Evolutionary conservation across 2,329 filamentous ascomycete species (phyloP).

Genomic region (Diaporthe sp.): DNA sequence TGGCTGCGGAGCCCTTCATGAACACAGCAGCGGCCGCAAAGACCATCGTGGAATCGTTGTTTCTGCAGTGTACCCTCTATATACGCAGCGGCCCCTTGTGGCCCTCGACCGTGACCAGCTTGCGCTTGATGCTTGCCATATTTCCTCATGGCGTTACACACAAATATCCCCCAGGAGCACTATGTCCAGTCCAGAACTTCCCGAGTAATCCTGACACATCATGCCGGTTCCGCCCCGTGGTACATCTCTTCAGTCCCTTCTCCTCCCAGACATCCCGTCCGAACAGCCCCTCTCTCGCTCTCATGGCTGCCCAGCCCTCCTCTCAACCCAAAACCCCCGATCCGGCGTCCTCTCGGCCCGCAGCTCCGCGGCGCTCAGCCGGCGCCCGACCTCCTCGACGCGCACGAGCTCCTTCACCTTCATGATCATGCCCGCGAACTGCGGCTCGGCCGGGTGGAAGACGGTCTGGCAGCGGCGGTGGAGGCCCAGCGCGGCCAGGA

Average conservation of each 20-base stretch:
- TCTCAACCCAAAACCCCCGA: constrained; percentile 85
- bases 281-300: constrained; percentile 28
- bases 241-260: not conserved
- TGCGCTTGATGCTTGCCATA: not conserved
- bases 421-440: constrained; percentile 91
- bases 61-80: not conserved
- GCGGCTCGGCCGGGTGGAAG: constrained; percentile 85
- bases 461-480: constrained; percentile 88
- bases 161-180: not conserved
- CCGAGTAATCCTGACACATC: not conserved
- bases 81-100: not conserved
- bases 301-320: constrained; percentile 50
- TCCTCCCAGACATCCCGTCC: not conserved
- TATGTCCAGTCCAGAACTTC: not conserved
- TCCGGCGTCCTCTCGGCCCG: constrained; percentile 80
- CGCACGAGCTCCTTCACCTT: constrained; percentile 92
- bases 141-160: not conserved
- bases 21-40: not conserved
- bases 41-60: not conserved
- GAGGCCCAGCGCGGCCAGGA: constrained; percentile 87
- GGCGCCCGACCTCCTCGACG: constrained; percentile 80
- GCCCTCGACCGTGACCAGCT: not conserved
- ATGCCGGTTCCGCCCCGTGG: not conserved
- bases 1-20: too few species aligned
- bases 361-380: constrained; percentile 76